Evolutionary conservation across 2,329 filamentous ascomycete species (phyloP), one percentile per base, ranked within the genome.

Genomic region (Aspergillus tubingensis): DNA sequence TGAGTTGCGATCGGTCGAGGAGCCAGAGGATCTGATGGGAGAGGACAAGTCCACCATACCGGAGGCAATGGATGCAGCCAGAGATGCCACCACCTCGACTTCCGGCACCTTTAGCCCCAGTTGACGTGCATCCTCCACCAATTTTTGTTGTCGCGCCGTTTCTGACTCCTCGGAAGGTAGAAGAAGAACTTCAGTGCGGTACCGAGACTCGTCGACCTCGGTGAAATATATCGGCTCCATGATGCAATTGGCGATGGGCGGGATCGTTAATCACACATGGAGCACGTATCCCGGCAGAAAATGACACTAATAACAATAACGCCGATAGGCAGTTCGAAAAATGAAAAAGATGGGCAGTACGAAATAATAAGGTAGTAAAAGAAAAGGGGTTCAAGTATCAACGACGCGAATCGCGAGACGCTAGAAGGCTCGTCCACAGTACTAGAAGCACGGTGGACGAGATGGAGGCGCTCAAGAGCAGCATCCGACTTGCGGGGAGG

Each of bases 61-160:
- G n/a, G 72, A 70, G 38, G 72, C 67, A 54, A 75, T 72, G 27
- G 72, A 74, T n/a, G 74, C 68, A n/a, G 74, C 72, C 56, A 77
- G 51, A 47, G 75, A 72, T 23, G 72, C 70, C 17, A 73, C 66
- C 39, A 70, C 63, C 39, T 72, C 69, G 51, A 75, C 62, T 32
- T 74, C 71, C 17, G 73, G 73, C 19, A 72, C 60, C 27, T 72
- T 70, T 32, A 79, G 64, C 10, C 77, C 78, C 30, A 80, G 69
- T 36, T 71, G 64, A 54, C 68, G 70, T 48, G 77, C 77, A 58
- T 79, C 76, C 19, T 72, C 67, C 30, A 72, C 63, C 47, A 81
- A 69, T 30, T 63, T 65, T 59, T 76, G 73, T 64, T 79, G 76
- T 39, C 73, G 68, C 60, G 72, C 71, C 58, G 72, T 67, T 66